Evolutionary conservation across 2,329 filamentous ascomycete species (phyloP), one percentile per base, ranked within the genome.

Genomic region (Cladosporium phlei): DNA sequence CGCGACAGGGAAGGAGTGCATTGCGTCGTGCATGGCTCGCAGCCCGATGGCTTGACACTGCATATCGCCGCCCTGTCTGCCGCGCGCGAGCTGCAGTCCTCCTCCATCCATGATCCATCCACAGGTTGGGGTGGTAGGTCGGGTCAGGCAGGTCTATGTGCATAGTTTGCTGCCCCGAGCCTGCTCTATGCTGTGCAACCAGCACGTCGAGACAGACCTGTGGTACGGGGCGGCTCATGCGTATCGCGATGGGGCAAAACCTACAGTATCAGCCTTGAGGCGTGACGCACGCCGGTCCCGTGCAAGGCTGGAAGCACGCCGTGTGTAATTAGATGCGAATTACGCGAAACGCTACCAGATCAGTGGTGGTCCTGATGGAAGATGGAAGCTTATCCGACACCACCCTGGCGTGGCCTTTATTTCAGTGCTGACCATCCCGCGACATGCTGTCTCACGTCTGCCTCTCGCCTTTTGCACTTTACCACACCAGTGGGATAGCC

Each of bases 391-490:
- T 14, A 17, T 19, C 16, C 27, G 38, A 40, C 38, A 40, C 38
- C 35, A 19, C 39, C 25, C 39, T 27, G 14, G 39, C 39, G 29
- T 29, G 29, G 32, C 28, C 28, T 9, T 16, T n/a, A 25, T 25
- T 33, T 33, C 21, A 25, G 39, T 43, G 39, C 39, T 43, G 39
- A 43, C 39, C 29, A 29, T 24, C 28, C 29, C 20, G 39, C 25
- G 39, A 43, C 28, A 43, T 32, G 39, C 29, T 43, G 39, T 43
- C 39, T 43, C 39, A 43, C 29, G 39, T 33, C 28, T 29, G 28
- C 39, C 39, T 11, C 28, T 43, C 39, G 25, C 39, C 39, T 43
- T 43, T 28, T 29, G 39, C 39, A 12, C 39, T 28, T 25, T 43
- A 43, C 39, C 39, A 33, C 33, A 14, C 20, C 20, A 12, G 29